phyloP scores from a whole-genome alignment of 2,329 filamentous ascomycete genomes.

The Colletotrichum nymphaeae region DNA sequence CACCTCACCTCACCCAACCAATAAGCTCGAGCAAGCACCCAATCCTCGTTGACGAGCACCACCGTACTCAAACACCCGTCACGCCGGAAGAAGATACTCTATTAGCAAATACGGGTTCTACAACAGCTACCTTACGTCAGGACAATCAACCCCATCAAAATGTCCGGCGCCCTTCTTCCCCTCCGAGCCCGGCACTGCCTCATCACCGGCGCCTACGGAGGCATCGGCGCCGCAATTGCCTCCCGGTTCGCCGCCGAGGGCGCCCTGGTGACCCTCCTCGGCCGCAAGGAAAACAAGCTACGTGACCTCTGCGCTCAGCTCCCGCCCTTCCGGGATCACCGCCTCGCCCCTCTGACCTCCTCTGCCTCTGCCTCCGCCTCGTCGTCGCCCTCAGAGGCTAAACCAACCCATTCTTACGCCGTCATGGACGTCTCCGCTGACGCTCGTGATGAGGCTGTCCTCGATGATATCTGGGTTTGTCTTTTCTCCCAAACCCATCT shows the following conservation, averaged over 20 bases:
- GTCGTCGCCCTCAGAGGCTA: background rate
- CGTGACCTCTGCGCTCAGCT: constrained; percentile 51
- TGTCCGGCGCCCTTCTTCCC: constrained; percentile 30
- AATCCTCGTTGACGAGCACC: background rate
- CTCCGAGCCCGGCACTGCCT: constrained; percentile 63
- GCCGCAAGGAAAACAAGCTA: constrained; percentile 63
- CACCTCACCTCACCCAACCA: background rate
- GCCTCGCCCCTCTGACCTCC: constrained; percentile 37
- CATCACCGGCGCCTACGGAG: constrained; percentile 77
- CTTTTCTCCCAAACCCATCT: background rate
- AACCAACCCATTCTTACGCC: constrained; percentile 29
- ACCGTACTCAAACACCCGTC: background rate
- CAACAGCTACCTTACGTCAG: background rate
- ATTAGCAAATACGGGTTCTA: too few species aligned
- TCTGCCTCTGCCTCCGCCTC: constrained; percentile 13
- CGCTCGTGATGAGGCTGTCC: constrained; percentile 24
- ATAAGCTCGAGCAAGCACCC: background rate
- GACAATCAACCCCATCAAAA: background rate
- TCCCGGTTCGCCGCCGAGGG: constrained; percentile 72
- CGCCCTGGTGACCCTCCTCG: constrained; percentile 70
- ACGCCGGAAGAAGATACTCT: background rate
- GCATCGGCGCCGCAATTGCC: constrained; percentile 78
- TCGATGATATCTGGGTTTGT: constrained; percentile 35
- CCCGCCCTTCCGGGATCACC: constrained; percentile 29
- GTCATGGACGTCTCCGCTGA: constrained; percentile 35